Conservation (phyloP, 2,329 filamentous ascomycete genomes). For the Talaromyces sp. region DNA sequence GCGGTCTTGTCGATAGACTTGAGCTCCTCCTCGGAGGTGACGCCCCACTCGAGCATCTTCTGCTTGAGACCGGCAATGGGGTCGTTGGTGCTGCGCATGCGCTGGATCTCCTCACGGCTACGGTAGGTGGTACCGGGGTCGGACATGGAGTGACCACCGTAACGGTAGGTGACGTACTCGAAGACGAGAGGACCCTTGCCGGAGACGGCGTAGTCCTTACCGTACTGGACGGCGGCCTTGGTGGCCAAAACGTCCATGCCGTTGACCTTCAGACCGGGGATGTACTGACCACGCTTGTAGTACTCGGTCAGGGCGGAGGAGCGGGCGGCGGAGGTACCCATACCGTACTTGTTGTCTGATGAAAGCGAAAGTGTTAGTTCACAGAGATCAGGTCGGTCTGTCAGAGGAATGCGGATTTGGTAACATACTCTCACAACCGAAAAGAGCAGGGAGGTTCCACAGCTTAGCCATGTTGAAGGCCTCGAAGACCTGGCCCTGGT, state of each 20-base stretch:
- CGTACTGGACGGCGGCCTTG: constrained; percentile 93
- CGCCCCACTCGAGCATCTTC: constrained; percentile 94
- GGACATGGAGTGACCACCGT: constrained; percentile 99
- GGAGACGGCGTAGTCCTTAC: constrained; percentile 79
- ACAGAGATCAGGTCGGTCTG: background rate
- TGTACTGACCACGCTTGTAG: constrained; percentile 99
- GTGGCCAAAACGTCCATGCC: constrained; percentile 99
- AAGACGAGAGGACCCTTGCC: constrained; percentile 93
- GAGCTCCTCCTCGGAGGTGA: constrained; percentile 90
- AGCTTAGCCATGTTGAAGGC: constrained; percentile 99
- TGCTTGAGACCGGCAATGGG: constrained; percentile 97
- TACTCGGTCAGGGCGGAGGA: constrained; percentile 97
- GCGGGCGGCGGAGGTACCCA: constrained; percentile 94
- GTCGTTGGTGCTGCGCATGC: constrained; percentile 98
- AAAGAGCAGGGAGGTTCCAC: constrained; percentile 93
- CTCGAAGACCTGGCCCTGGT: constrained; percentile 99
- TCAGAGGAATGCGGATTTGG: no score
- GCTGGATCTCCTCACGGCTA: constrained; percentile 98
- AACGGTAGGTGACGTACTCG: constrained; percentile 99
- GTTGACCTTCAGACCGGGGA: constrained; percentile 98
- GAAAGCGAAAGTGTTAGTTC: background rate
- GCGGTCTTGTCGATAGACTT: constrained; percentile 96
- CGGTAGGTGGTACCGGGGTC: constrained; percentile 99
- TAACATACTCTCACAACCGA: constrained; percentile 93
- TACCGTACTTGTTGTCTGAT: constrained; percentile 99